Evolutionary conservation across 495 filamentous ascomycete species (phyloP), one percentile per base, ranked within the genome.

Genomic region (Penicillium argentinense): DNA sequence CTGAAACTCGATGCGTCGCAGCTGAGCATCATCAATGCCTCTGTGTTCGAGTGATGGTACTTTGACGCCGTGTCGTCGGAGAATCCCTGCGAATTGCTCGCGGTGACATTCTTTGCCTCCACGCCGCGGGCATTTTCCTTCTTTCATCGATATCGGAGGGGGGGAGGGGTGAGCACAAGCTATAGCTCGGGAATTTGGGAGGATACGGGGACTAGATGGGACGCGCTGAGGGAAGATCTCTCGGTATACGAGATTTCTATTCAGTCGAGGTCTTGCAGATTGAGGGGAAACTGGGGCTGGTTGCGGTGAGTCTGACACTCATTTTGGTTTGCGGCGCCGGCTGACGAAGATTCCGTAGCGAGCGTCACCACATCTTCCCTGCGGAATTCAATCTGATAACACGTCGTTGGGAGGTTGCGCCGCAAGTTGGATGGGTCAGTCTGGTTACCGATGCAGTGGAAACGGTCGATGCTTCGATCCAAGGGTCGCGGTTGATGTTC

Each of bases 11-110:
- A 69, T 41, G 34, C 53, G n/a, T 66, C 69, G 0, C 58, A 67
- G 39, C 12, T 68, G 2, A 37, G 43, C 22, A 14, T 18, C 0
- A 40, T 69, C 32, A 73, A 69, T 41, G 22, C 26, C 26, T 52
- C 62, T 26, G 59, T 58, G 9, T 73, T 60, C 34, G 66, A 71
- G 51, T 71, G 68, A 66, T 73, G 67, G 69, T 69, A 67, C 51
- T 73, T 69, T 19, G 68, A 73, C 47, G 66, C 49, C 9, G 53
- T 73, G 9, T 53, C 62, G 5, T 23, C 36, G 3, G 30, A 38
- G 3, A 46, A 56, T 43, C 40, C 53, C 1, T 39, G 45, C 11
- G 51, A 51, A 14, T 59, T 53, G 1, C 17, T 71, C 3, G 55
- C 54, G 0, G 17, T 71, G 6, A 62, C 56, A 9, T 67, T 73